phyloP scores from a whole-genome alignment of 73 alveolate genomes.

The Diophrys appendiculata region DNA sequence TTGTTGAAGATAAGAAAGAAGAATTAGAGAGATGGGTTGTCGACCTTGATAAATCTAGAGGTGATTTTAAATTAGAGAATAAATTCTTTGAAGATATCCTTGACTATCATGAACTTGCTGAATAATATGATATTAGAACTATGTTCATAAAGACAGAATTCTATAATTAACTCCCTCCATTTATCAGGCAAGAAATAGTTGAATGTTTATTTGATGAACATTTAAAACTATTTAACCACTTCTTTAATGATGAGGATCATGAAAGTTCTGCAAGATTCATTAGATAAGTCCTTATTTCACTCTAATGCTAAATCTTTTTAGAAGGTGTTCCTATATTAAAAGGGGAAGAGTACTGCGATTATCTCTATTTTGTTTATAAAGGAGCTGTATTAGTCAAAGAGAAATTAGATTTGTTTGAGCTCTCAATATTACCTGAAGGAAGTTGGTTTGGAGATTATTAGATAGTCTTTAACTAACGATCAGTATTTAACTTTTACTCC shows the following conservation, averaged over 20 bases:
- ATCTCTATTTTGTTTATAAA: slow-evolving; percentile 36
- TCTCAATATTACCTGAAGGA: slow-evolving; percentile 38
- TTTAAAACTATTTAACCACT: neutral
- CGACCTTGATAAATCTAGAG: slow-evolving; percentile 36
- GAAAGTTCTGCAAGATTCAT: slow-evolving; percentile 8
- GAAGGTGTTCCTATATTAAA: neutral
- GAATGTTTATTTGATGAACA: neutral
- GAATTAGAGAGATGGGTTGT: slow-evolving; percentile 48
- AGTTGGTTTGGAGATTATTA: slow-evolving; percentile 60
- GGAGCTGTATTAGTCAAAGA: slow-evolving; percentile 39
- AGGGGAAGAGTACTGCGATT: neutral
- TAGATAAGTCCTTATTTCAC: neutral
- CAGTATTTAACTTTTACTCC: slow-evolving; percentile 14
- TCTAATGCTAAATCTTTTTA: neutral
- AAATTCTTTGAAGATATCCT: neutral
- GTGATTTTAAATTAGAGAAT: neutral
- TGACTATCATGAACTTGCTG: neutral
- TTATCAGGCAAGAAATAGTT: too few species aligned
- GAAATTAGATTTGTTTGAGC: slow-evolving; percentile 19
- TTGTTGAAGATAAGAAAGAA: slow-evolving; percentile 49
- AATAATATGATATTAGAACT: neutral
- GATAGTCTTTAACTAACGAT: slow-evolving; percentile 23
- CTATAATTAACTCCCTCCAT: neutral
- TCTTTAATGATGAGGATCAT: slow-evolving; percentile 38
- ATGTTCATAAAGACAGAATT: neutral